Base-by-base conservation (phyloP, 495 filamentous ascomycete genomes). In the Talaromyces wortmannii region DNA sequence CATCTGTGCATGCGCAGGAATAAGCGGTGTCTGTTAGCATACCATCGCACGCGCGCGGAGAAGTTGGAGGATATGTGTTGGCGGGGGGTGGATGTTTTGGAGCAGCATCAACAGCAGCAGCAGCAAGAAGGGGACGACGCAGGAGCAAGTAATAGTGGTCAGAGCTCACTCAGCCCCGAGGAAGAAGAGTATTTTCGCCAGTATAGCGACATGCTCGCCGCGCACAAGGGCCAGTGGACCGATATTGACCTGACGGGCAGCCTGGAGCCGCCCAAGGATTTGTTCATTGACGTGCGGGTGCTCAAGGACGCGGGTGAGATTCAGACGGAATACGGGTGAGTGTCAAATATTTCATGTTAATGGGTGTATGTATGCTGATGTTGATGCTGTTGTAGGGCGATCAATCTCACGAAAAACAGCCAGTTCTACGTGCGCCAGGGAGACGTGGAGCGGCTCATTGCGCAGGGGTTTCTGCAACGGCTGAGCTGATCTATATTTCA, bases 141-240 rank as follows among this genome's bases (percentile, higher is more conserved):
- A 50, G 54, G 52, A 60, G 69, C 29, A 69, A 73, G 63, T 44
- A 23, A 40, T 43, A 43, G n/a, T 40, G 36, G 50, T 15, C 13
- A 81, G 53, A 96, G 86, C 70, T 95, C 87, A 59, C 72, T 99
- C 51, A 96, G 92, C 67, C 92, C 95, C 2, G 94, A 99, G 67
- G 95, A 99, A 68, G 94, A 96, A 68, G 95, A 97, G 65, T 97
- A 97, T 68, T 86, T 95, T 42, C 78, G 92, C 52, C 85, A 89
- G 65, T 97, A 95, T 65, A 83, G 85, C 51, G 95, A 99, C 64
- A 80, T 99, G 63, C 74, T 99, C 45, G 90, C 94, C 18, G 90
- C 91, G 13, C 97, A 95, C 72, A 99, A 99, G 69, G 95, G 95
- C 0, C 91, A 96, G 61, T 99, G 94, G 92, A 97, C 92, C 18